phyloP scores from a whole-genome alignment of 148 eudicot genomes.

The Mesembryanthemum crystallinum region DNA sequence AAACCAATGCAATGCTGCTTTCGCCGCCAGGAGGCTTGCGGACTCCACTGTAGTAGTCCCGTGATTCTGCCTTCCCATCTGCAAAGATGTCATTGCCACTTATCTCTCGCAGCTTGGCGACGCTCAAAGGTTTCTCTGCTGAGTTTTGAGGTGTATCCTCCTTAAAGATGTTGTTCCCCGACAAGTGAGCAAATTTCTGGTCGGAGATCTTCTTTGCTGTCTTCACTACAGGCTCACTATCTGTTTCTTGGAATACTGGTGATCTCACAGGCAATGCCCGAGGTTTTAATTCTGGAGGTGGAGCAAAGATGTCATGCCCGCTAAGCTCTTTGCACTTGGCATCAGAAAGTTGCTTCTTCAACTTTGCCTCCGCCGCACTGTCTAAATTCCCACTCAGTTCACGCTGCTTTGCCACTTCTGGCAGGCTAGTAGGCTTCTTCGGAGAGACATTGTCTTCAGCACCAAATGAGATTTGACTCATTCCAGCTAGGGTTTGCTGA shows the following conservation, averaged over 20 bases:
- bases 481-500: constrained; percentile 80
- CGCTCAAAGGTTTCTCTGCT: constrained; percentile 73
- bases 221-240: constrained; percentile 53
- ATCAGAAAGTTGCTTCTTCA: constrained; percentile 69
- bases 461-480: constrained; percentile 84
- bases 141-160: constrained; percentile 52
- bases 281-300: constrained; percentile 74
- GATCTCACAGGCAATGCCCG: constrained; percentile 54
- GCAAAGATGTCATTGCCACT: constrained; percentile 84
- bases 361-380: constrained; percentile 48
- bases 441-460: constrained; percentile 62
- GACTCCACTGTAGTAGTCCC: constrained; percentile 84
- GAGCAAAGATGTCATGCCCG: constrained; percentile 74
- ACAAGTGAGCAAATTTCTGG: constrained; percentile 77
- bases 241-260: constrained; percentile 58
- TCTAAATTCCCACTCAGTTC: constrained; percentile 79
- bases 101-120: constrained; percentile 83
- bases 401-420: constrained; percentile 90
- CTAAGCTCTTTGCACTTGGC: constrained; percentile 83
- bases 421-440: constrained; percentile 62
- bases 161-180: constrained; percentile 84
- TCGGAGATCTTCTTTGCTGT: constrained; percentile 79
- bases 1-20: constrained; percentile 93
- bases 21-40: constrained; percentile 98
- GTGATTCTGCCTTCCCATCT: constrained; percentile 79